These are phyloP conservation scores for Colletotrichum sp. DNA, from an alignment of 2,329 filamentous ascomycete species.

Conservation along the genomic window DNA sequence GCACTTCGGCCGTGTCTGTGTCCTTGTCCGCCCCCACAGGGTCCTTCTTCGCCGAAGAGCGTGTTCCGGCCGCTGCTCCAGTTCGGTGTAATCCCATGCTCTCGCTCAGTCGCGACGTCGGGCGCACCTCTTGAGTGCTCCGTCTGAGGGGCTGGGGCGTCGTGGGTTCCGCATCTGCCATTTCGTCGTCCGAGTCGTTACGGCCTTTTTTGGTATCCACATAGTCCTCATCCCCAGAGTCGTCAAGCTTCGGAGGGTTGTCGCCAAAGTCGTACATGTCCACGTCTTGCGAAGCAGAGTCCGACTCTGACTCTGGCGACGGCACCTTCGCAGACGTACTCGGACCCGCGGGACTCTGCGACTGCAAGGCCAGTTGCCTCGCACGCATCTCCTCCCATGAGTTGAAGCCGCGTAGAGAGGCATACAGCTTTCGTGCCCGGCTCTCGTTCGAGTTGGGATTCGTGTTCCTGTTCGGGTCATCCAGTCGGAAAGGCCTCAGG, in stretches of 20 bases:
- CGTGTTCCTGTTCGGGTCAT: slow-evolving; percentile 8
- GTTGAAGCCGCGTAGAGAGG: slow-evolving; percentile 5
- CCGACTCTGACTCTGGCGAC: slow-evolving; percentile 10
- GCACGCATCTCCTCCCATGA: slow-evolving; percentile 16
- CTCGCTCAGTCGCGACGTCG: background rate
- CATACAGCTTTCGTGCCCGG: slow-evolving; percentile 5
- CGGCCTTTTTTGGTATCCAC: background rate
- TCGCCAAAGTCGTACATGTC: slow-evolving; percentile 19
- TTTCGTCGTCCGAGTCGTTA: slow-evolving; percentile 3
- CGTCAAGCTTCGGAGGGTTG: slow-evolving; percentile 24
- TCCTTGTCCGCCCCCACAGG: background rate
- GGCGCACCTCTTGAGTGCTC: slow-evolving; percentile 19
- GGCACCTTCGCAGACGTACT: background rate
- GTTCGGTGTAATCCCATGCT: background rate
- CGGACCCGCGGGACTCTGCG: background rate
- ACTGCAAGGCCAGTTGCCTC: background rate
- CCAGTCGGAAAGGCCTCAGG: slow-evolving; percentile 4
- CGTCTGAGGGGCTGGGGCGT: background rate
- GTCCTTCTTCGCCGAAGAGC: slow-evolving; percentile 6
- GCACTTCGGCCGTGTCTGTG: background rate
- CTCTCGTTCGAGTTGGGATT: slow-evolving; percentile 1
- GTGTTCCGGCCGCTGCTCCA: slow-evolving; percentile 9
- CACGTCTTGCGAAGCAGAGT: background rate
- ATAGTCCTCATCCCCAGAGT: slow-evolving; percentile 17
- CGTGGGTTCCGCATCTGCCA: background rate